Conservation (phyloP, 768 basidiomycete genomes). For the Lactarius sanguifluus region DNA sequence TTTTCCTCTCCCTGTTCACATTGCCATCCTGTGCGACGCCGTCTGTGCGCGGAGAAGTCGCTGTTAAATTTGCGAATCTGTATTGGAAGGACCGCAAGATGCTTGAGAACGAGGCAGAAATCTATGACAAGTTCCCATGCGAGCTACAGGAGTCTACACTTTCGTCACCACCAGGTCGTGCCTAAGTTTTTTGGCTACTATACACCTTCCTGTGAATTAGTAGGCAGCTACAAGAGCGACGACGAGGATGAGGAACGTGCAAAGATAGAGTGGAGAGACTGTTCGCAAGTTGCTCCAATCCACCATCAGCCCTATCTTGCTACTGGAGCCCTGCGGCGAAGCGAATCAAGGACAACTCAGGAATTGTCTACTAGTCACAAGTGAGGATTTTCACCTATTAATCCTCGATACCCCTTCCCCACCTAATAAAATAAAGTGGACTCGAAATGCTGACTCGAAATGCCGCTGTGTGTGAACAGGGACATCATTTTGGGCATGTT, state of each 20-base stretch:
- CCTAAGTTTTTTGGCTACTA: conserved; percentile 71
- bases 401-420: neutral
- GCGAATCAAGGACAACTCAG: conserved; percentile 33
- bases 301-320: conserved; percentile 42
- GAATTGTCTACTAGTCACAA: conserved; percentile 15
- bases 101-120: conserved; percentile 41
- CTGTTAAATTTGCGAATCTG: conserved; percentile 25
- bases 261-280: too few relatives aligned
- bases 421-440: neutral
- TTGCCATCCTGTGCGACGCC: conserved; percentile 41
- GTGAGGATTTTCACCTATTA: conserved; percentile 3
- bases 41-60: conserved; percentile 27
- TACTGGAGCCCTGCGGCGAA: conserved; percentile 49
- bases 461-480: conserved; percentile 13
- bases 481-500: conserved; percentile 37
- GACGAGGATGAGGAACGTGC: neutral
- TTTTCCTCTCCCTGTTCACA: conserved; percentile 52
- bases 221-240: neutral
- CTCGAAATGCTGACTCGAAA: neutral
- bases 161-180: conserved; percentile 49
- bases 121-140: conserved; percentile 46
- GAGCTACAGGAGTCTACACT: conserved; percentile 52
- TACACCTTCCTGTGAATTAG: conserved; percentile 31
- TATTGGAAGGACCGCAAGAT: conserved; percentile 14
- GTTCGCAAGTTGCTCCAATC: neutral